These are phyloP conservation scores for Schoenoplectus triqueter DNA, from an alignment of 202 grass and related monocot species.

Conservation along the genomic window DNA sequence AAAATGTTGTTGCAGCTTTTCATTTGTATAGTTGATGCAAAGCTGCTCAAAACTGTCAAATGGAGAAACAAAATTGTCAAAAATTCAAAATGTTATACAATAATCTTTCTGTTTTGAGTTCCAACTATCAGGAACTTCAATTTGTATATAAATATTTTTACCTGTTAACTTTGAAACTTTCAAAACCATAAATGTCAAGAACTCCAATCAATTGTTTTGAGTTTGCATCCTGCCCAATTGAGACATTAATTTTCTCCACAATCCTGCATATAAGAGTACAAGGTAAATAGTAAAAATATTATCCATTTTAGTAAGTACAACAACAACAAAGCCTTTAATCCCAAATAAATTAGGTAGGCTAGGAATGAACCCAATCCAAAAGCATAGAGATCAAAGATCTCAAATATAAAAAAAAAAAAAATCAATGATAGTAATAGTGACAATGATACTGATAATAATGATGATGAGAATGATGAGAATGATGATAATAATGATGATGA, in stretches of 20 bases:
- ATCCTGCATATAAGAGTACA: conserved; percentile 63
- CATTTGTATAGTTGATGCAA: conserved; percentile 99
- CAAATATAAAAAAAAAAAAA: too few species aligned
- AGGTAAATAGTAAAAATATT: conserved; percentile 16
- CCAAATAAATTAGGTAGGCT: too few species aligned
- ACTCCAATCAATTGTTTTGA: conserved; percentile 99
- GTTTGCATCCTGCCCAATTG: conserved; percentile 98
- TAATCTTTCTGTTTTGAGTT: conserved; percentile 1
- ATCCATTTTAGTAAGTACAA: not conserved
- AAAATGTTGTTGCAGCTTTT: conserved; percentile 99
- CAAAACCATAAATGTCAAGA: conserved; percentile 99
- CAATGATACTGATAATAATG: too few species aligned
- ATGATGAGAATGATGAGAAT: too few species aligned
- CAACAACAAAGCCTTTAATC: too few species aligned
- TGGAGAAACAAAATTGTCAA: conserved; percentile 30
- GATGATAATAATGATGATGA: too few species aligned
- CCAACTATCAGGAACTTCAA: conserved; percentile 5
- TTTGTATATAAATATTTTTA: conserved; percentile 44
- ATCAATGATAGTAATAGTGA: too few species aligned
- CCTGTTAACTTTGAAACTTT: conserved; percentile 99
- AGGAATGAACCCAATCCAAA: too few species aligned
- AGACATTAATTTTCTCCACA: conserved; percentile 97
- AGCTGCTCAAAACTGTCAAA: conserved; percentile 93
- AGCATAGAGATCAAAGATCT: too few species aligned
- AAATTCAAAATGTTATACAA: conserved; percentile 7